These are phyloP conservation scores for Diaporthe vexans DNA, from an alignment of 2,329 filamentous ascomycete species.

Conservation along the genomic window DNA sequence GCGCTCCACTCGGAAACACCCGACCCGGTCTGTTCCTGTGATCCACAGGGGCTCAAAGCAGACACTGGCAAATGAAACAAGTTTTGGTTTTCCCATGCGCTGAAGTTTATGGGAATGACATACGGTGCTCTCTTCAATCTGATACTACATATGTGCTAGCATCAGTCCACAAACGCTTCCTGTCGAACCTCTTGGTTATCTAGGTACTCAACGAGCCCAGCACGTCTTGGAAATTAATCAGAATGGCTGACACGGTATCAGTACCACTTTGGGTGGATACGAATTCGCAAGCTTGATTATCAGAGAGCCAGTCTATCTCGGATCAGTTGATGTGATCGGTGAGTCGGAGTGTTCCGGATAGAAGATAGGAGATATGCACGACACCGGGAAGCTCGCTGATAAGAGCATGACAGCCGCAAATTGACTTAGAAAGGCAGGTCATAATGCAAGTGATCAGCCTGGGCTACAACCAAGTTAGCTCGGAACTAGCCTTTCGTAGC, in stretches of 20 bases:
- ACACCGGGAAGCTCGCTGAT: not conserved
- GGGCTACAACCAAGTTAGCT: not conserved
- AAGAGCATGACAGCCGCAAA: not conserved
- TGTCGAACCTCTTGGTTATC: too few species aligned
- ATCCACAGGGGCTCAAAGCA: too few species aligned
- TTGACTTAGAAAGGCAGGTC: conserved; percentile 21
- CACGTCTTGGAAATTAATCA: not conserved
- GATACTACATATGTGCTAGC: too few species aligned
- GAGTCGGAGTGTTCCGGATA: not conserved
- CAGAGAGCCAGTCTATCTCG: too few species aligned
- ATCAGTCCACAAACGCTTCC: not conserved
- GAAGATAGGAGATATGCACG: conserved; percentile 23
- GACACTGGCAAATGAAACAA: too few species aligned
- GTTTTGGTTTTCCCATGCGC: too few species aligned
- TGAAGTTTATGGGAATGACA: too few species aligned
- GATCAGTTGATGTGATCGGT: not conserved
- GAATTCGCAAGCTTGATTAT: not conserved
- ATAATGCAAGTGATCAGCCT: conserved; percentile 1
- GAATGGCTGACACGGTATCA: not conserved
- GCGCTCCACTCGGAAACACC: too few species aligned
- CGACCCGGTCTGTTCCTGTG: too few species aligned
- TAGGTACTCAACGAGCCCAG: not conserved
- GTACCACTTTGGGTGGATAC: too few species aligned
- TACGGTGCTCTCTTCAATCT: too few species aligned
- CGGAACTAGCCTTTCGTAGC: not conserved